Base-by-base conservation (phyloP, 441 rosid species). In the Euphorbia celastroides region DNA sequence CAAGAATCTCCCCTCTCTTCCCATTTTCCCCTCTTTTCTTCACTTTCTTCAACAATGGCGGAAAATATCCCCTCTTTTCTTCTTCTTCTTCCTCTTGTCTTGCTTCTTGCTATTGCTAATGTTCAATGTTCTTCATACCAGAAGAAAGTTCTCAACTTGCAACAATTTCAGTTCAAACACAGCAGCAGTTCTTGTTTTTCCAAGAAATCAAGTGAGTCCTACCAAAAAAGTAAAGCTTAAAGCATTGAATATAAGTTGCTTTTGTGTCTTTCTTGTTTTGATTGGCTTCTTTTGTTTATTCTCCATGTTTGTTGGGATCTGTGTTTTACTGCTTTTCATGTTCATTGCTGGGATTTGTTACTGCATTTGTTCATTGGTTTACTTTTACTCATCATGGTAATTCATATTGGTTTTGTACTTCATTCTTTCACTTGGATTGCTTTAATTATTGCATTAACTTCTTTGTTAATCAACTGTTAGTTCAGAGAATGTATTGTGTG, bases 201-300 rank as follows among this genome's bases (percentile, higher is more conserved):
- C 71, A 84, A 76, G 22, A 83, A 80, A 74, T 81, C 88, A 74
- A 86, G 96, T 89, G 75, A 75, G 91, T 74, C 74, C 42, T 23
- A 36, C 27, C 9, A 4, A 16, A 14, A 23, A 23, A 13, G 6
- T 0, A 4, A 57, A 32, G 44, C 44, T 9, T 3, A 9, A 27
- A 56, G 5, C 27, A n/a, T n/a, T n/a, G n/a, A n/a, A n/a, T n/a
- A n/a, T n/a, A n/a, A n/a, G n/a, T n/a, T n/a, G n/a, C n/a, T n/a
- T n/a, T 22, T 23, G 13, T 54, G 25, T 22, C 25, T 9, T 0
- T 0, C 13, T 63, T 56, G 69, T 73, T 41, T 36, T 30, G 5
- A 44, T 50, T 19, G 3, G n/a, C 31, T 59, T 61, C 44, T 75
- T 70, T 75, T 66, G 54, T 70, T 42, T 69, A 69, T 65, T 68